These are phyloP conservation scores for Aegilops speltoides DNA, from an alignment of 176 grass and related monocot genomes.

Conservation along the genomic window DNA sequence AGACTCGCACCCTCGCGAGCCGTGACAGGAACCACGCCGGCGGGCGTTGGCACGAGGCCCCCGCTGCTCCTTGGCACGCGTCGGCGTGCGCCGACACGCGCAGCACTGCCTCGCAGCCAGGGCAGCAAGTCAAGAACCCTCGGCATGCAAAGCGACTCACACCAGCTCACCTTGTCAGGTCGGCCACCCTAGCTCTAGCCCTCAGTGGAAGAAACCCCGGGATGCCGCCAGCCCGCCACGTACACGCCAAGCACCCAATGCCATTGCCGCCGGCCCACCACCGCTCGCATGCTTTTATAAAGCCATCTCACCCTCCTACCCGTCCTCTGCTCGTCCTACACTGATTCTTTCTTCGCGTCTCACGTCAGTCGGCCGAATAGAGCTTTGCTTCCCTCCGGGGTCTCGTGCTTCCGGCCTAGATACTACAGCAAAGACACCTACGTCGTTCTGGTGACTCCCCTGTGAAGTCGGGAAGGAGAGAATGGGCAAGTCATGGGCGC, in stretches of 20 bases:
- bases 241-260: conserved; percentile 38
- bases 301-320: background rate
- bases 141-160: background rate
- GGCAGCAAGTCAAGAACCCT: background rate
- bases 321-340: too few species aligned
- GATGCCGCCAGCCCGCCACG: conserved; percentile 42
- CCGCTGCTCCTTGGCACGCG: background rate
- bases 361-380: background rate
- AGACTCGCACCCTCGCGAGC: too few species aligned
- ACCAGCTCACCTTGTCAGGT: conserved; percentile 3
- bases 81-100: background rate
- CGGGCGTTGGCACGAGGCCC: background rate
- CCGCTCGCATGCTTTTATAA: background rate
- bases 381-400: background rate
- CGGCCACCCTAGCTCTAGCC: too few species aligned
- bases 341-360: background rate
- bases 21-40: background rate
- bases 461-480: background rate
- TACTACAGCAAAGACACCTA: too few species aligned
- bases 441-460: too few species aligned
- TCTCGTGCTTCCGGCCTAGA: background rate
- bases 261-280: background rate
- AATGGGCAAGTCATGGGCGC: conserved; percentile 49
- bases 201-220: background rate
- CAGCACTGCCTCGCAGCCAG: background rate